phyloP scores from a whole-genome alignment of 1,284 basidiomycete genomes.

The Malassezia furfur region DNA sequence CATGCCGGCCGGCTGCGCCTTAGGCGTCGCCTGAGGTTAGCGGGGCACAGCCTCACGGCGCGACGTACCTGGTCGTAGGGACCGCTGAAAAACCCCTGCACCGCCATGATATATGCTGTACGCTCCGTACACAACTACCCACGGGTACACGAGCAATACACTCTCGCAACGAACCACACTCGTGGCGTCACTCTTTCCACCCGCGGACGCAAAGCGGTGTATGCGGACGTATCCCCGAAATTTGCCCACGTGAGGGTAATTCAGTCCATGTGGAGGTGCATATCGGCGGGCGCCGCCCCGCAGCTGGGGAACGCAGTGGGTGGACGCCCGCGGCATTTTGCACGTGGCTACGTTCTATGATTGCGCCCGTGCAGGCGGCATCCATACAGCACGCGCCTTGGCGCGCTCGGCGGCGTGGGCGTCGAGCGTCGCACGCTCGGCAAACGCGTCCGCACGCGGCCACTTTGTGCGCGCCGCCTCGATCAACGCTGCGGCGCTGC shows the following conservation, averaged over 20 bases:
- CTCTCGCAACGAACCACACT: too few relatives aligned
- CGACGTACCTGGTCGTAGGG: slow-evolving; percentile 2
- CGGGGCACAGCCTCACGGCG: neutral
- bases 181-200: too few relatives aligned
- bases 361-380: neutral
- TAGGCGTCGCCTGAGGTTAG: slow-evolving; percentile 9
- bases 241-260: too few relatives aligned
- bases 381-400: neutral
- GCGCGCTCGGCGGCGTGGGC: neutral
- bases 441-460: slow-evolving; percentile 50
- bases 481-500: slow-evolving; percentile 34
- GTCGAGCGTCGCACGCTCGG: slow-evolving; percentile 2
- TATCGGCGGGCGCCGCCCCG: too few relatives aligned
- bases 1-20: slow-evolving; percentile 5
- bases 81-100: neutral
- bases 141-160: too few relatives aligned
- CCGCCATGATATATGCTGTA: neutral
- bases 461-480: slow-evolving; percentile 32
- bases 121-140: too few relatives aligned
- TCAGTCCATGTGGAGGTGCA: too few relatives aligned
- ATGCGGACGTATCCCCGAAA: too few relatives aligned
- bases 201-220: too few relatives aligned
- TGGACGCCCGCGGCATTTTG: too few relatives aligned
- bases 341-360: too few relatives aligned
- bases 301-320: too few relatives aligned